These are phyloP conservation scores for Phytophthora sp. DNA, from an alignment of 352 stramenopile genomes.

Conservation along the genomic window DNA sequence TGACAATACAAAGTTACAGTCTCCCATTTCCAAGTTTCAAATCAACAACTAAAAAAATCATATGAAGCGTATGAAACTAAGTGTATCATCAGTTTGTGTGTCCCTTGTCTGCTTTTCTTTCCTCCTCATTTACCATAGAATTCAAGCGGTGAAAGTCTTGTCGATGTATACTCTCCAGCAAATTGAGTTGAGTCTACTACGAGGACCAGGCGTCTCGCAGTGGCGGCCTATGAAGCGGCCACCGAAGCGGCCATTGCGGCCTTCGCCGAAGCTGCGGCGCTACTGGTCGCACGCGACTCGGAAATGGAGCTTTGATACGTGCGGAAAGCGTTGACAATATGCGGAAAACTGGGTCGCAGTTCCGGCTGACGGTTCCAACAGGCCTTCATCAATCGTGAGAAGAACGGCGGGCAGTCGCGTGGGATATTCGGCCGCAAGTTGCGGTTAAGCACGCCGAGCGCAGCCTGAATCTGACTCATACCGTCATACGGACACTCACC, in stretches of 20 bases:
- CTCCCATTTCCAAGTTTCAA: too few species aligned
- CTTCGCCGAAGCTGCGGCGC: conserved; percentile 43
- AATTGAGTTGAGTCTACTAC: conserved; percentile 20
- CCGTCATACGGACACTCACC: conserved; percentile 88
- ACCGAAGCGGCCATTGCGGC: conserved; percentile 53
- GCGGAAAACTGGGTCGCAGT: conserved; percentile 66
- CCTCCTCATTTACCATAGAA: conserved; percentile 27
- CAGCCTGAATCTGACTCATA: conserved; percentile 84
- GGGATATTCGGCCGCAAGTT: conserved; percentile 73
- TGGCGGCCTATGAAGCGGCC: conserved; percentile 36
- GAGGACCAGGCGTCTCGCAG: conserved; percentile 17
- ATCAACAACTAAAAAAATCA: too few species aligned
- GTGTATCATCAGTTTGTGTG: conserved; percentile 36
- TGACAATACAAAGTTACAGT: too few species aligned
- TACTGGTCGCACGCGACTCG: conserved; percentile 48
- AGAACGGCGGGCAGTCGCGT: conserved; percentile 68
- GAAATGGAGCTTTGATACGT: conserved; percentile 61
- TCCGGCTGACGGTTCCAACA: conserved; percentile 79
- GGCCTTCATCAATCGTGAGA: conserved; percentile 74
- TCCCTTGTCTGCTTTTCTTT: conserved; percentile 28
- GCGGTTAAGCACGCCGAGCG: conserved; percentile 72
- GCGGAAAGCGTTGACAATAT: conserved; percentile 74
- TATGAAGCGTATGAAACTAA: conserved; percentile 28
- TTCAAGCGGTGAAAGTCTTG: conserved; percentile 19
- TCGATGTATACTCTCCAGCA: conserved; percentile 14